phyloP scores from a whole-genome alignment of 805 yeast species.

The Yamadazyma ubonensis region DNA sequence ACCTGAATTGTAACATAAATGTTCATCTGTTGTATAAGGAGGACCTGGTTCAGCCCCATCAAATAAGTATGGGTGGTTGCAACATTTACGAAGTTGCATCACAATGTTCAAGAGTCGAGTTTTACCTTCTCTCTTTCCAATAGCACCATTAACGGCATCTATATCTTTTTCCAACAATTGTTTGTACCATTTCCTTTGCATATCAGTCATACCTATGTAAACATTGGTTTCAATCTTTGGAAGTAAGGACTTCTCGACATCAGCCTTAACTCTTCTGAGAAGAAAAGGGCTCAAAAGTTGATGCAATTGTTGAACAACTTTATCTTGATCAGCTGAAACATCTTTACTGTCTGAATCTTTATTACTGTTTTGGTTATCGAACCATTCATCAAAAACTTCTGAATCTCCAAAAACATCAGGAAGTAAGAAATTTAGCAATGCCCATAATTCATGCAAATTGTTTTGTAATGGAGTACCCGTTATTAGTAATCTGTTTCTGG shows the following conservation, averaged over 20 bases:
- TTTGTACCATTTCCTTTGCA: conserved; percentile 93
- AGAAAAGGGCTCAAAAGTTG: conserved; percentile 85
- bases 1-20: conserved; percentile 84
- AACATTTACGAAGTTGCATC: conserved; percentile 94
- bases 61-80: conserved; percentile 94
- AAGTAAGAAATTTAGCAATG: conserved; percentile 78
- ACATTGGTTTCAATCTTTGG: conserved; percentile 90
- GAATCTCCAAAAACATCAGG: conserved; percentile 96
- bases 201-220: conserved; percentile 91
- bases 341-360: conserved; percentile 32
- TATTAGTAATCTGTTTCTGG: conserved; percentile 78
- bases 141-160: conserved; percentile 93
- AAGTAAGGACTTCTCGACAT: conserved; percentile 84
- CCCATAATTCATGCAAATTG: conserved; percentile 95
- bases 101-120: conserved; percentile 89
- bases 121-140: conserved; percentile 91
- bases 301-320: conserved; percentile 84
- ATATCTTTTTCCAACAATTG: conserved; percentile 87
- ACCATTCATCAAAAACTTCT: conserved; percentile 89
- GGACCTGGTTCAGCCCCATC: conserved; percentile 99
- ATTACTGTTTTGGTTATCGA: conserved; percentile 51
- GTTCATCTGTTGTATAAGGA: conserved; percentile 94
- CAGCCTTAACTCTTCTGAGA: conserved; percentile 85
- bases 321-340: conserved; percentile 52
- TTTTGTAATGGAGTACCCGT: conserved; percentile 97